Evolutionary conservation across 495 filamentous ascomycete species (phyloP), one percentile per base, ranked within the genome.

Genomic region (Lentithecium fluviatile): DNA sequence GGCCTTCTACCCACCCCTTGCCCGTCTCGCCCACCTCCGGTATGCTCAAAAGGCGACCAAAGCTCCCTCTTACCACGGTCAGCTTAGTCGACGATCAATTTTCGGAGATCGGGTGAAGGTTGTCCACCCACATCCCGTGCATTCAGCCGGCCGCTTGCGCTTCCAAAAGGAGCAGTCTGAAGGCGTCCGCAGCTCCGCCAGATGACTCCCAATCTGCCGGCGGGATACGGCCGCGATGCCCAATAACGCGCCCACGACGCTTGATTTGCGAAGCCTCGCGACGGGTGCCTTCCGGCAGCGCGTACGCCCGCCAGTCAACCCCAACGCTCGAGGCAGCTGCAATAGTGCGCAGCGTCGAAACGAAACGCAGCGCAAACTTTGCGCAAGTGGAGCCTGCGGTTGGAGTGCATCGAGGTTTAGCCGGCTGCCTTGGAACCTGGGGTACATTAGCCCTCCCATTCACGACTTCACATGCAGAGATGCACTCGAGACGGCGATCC

Each of bases 371-470:
- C 13, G 13, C 40, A 15, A 43, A 43, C 40, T 13, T 43, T 43
- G 40, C 29, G 29, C 29, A 10, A 32, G 19, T 15, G 40, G 15
- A 43, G 13, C 13, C 40, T 43, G 40, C 4, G 5, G 4, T 13
- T 13, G 40, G 59, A 25, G 55, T 43, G 46, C 38, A 6, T 40
- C 45, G 52, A 57, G 47, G 15, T 57, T 63, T 63, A 63, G 53
- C 60, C 60, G 53, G 52, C 36, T 26, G 29, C 4, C 29, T 4
- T 10, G 40, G 49, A 49, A 64, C 46, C 61, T 59, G 61, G 61
- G 61, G 61, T 64, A 59, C 60, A 57, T 51, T 64, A 64, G 60
- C 24, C 51, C 11, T 29, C n/a, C n/a, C n/a, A n/a, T n/a, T n/a
- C n/a, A n/a, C n/a, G n/a, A n/a, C n/a, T 29, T 58, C 52, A 54